phyloP scores from a whole-genome alignment of 129 eudicot species.

The Arctium minus region DNA sequence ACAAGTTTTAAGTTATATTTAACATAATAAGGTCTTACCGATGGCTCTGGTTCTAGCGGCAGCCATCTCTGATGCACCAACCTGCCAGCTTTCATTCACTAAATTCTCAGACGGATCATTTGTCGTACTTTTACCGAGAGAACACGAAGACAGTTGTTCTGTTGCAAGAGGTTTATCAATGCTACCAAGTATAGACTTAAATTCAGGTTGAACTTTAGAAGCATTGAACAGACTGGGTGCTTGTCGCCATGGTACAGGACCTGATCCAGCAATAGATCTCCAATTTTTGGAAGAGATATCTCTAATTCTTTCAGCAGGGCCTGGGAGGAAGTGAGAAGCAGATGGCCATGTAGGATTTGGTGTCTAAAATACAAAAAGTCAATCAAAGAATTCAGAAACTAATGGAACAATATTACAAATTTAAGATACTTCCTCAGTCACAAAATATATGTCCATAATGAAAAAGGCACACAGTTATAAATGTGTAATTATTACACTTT shows the following conservation, averaged over 20 bases:
- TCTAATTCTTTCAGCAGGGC: constrained; percentile 54
- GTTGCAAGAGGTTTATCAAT: constrained; percentile 17
- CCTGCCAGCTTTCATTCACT: constrained; percentile 36
- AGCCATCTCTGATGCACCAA: constrained; percentile 26
- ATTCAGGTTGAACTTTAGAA: constrained; percentile 38
- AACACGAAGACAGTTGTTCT: constrained; percentile 34
- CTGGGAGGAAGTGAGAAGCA: constrained; percentile 43
- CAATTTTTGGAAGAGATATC: constrained; percentile 48
- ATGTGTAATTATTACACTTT: background rate
- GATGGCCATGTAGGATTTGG: constrained; percentile 94
- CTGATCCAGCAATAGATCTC: constrained; percentile 57
- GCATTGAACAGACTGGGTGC: constrained; percentile 53
- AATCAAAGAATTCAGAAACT: background rate
- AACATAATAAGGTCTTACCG: constrained; percentile 36
- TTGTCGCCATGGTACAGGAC: constrained; percentile 80
- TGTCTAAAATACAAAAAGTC: constrained; percentile 37
- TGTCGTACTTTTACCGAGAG: constrained; percentile 35
- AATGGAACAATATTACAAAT: background rate
- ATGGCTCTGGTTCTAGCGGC: constrained; percentile 37
- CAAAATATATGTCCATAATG: background rate
- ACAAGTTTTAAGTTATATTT: background rate
- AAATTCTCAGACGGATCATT: constrained; percentile 34
- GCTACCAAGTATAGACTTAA: constrained; percentile 32
- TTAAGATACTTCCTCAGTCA: background rate
- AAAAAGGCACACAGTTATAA: background rate